Evolutionary conservation across 768 basidiomycete genomes (phyloP).

Genomic region (Panellus pusillus): DNA sequence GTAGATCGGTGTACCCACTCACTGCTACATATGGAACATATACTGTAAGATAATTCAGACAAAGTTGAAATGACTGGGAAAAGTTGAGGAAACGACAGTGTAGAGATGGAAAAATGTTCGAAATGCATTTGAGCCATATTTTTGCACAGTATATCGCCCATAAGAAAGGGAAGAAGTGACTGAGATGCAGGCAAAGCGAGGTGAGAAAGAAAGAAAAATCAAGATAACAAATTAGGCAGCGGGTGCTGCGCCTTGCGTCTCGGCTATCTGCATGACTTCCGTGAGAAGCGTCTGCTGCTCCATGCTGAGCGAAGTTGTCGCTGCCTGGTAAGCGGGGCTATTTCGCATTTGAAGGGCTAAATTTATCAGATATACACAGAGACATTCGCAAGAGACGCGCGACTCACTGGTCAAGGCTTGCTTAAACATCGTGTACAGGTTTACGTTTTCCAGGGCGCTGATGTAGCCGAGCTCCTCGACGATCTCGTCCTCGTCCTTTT

Average conservation of each 20-base stretch:
- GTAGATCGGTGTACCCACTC: no score
- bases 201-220: background rate
- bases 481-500: conserved; percentile 54
- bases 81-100: no score
- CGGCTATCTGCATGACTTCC: conserved; percentile 81
- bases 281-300: conserved; percentile 81
- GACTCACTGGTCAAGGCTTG: conserved; percentile 69
- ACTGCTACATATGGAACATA: no score
- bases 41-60: no score
- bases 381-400: conserved; percentile 8
- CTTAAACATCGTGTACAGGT: conserved; percentile 80
- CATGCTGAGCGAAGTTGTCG: conserved; percentile 67
- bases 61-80: no score
- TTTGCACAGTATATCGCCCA: no score
- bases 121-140: no score
- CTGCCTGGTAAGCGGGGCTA: conserved; percentile 62
- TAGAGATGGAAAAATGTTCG: no score
- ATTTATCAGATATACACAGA: conserved; percentile 3
- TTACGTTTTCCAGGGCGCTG: conserved; percentile 77
- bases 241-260: conserved; percentile 30
- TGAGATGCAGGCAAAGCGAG: conserved; percentile 12
- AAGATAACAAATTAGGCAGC: conserved; percentile 14
- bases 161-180: background rate
- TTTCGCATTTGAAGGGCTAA: conserved; percentile 75
- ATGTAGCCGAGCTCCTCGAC: conserved; percentile 86